Percentiles rank a stretch among this genome's conserved stretches.
Evolutionary conservation across 495 filamentous ascomycete genomes (phyloP).

Genomic region (Penicillium antarcticum): DNA sequence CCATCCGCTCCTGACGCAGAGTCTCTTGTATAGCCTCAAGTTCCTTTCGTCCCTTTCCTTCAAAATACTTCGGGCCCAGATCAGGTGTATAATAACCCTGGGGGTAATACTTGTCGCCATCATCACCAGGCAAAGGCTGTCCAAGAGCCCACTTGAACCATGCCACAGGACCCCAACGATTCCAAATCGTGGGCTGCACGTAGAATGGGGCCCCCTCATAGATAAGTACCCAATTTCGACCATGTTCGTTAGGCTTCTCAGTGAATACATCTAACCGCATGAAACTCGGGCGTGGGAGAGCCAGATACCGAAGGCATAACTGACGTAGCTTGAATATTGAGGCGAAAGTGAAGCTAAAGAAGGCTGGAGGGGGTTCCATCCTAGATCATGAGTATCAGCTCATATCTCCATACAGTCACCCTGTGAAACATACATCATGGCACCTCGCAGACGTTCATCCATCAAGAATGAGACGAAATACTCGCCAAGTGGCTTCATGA

Average conservation of each 20-base stretch:
- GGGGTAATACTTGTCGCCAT: slow-evolving; percentile 53
- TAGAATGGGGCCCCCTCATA: slow-evolving; percentile 56
- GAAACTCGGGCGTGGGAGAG: slow-evolving; percentile 50
- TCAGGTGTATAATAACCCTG: slow-evolving; percentile 56
- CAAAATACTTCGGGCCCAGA: slow-evolving; percentile 54
- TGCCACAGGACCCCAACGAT: slow-evolving; percentile 52
- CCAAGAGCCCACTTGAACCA: slow-evolving; percentile 50
- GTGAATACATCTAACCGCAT: slow-evolving; percentile 41
- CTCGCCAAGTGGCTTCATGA: slow-evolving; percentile 42
- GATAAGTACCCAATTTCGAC: slow-evolving; percentile 44
- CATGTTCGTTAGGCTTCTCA: slow-evolving; percentile 45
- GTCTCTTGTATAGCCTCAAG: slow-evolving; percentile 34
- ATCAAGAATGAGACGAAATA: slow-evolving; percentile 53
- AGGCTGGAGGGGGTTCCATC: slow-evolving; percentile 37
- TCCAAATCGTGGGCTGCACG: slow-evolving; percentile 54
- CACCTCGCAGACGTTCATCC: slow-evolving; percentile 56
- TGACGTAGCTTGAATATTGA: slow-evolving; percentile 42
- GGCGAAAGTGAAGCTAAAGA: slow-evolving; percentile 35
- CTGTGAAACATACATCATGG: slow-evolving; percentile 52
- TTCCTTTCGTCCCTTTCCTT: slow-evolving; percentile 52
- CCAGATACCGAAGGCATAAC: slow-evolving; percentile 50
- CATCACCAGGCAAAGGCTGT: slow-evolving; percentile 55
- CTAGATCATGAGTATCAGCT: slow-evolving; percentile 15
- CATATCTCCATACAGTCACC: too few species aligned
- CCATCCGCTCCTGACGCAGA: slow-evolving; percentile 29